Conservation (phyloP, 805 yeast species). For the Ogataea henricii region DNA sequence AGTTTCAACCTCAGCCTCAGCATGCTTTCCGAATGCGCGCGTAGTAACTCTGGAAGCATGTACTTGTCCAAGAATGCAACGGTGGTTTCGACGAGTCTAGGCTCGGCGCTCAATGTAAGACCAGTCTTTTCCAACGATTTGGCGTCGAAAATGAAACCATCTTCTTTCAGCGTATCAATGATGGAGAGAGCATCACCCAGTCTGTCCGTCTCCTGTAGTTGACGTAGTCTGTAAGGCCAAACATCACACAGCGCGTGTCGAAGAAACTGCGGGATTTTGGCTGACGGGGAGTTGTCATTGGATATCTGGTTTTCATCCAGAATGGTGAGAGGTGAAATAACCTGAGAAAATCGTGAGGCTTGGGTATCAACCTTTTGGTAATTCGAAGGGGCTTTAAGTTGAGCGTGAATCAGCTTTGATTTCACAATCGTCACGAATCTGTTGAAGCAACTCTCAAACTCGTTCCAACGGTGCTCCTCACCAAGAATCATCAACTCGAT, state of each 20-base stretch:
- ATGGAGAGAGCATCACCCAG: constrained; percentile 19
- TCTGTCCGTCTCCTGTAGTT: constrained; percentile 29
- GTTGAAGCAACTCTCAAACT: constrained; percentile 32
- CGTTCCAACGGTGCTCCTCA: constrained; percentile 35
- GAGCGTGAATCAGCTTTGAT: constrained; percentile 18
- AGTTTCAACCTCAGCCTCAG: constrained; percentile 12
- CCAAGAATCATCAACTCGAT: constrained; percentile 33
- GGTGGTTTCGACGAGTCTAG: constrained; percentile 23
- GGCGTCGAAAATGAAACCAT: constrained; percentile 33
- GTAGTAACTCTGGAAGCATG: constrained; percentile 28
- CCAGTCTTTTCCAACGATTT: constrained; percentile 33
- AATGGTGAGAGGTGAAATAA: constrained; percentile 8
- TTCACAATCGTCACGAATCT: constrained; percentile 25
- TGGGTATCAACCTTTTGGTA: constrained; percentile 9
- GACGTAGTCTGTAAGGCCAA: constrained; percentile 34
- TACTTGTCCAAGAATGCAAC: constrained; percentile 31
- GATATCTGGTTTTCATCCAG: constrained; percentile 20
- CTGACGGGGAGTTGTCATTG: constrained; percentile 5
- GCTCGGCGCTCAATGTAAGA: constrained; percentile 21
- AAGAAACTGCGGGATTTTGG: constrained; percentile 27
- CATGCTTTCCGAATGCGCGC: constrained; percentile 3
- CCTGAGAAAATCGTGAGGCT: constrained; percentile 2
- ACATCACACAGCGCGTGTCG: constrained; percentile 28
- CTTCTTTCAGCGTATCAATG: constrained; percentile 19
- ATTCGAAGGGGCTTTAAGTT: constrained; percentile 8